Evolutionary conservation across 2,329 filamentous ascomycete species (phyloP).

Genomic region (Calonectria pteridis): DNA sequence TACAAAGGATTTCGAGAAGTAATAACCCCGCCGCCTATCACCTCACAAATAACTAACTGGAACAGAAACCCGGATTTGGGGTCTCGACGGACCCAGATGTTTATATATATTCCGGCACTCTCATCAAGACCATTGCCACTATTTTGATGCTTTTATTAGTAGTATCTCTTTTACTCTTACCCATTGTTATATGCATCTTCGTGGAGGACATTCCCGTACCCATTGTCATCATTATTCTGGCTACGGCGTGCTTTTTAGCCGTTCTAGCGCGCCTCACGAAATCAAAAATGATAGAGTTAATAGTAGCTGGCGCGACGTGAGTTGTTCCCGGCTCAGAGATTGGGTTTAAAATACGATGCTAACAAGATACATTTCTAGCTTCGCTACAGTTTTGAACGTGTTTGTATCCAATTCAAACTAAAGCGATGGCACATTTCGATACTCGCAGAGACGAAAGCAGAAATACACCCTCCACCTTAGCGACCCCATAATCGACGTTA

Average conservation of each 20-base stretch:
- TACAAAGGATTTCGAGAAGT: background rate
- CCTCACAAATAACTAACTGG: background rate
- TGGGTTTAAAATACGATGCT: background rate
- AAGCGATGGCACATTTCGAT: no score
- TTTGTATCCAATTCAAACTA: background rate
- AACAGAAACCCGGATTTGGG: background rate
- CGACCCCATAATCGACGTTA: no score
- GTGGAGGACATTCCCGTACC: background rate
- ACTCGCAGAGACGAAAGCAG: no score
- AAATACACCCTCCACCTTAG: no score
- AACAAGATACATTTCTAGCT: background rate
- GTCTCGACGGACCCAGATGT: background rate
- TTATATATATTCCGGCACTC: background rate
- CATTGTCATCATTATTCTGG: background rate
- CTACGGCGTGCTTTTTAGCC: background rate
- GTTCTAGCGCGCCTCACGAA: background rate
- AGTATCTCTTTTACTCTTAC: background rate
- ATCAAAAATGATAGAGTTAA: conserved; percentile 13
- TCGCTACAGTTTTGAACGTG: background rate
- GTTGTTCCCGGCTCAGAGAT: conserved; percentile 8
- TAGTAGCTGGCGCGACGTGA: conserved; percentile 19
- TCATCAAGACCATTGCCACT: background rate
- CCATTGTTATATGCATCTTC: conserved; percentile 15
- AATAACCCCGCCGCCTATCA: background rate
- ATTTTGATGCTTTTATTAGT: background rate